Evolutionary conservation across 768 basidiomycete species (phyloP).

Genomic region (Mrakia blollopis): DNA sequence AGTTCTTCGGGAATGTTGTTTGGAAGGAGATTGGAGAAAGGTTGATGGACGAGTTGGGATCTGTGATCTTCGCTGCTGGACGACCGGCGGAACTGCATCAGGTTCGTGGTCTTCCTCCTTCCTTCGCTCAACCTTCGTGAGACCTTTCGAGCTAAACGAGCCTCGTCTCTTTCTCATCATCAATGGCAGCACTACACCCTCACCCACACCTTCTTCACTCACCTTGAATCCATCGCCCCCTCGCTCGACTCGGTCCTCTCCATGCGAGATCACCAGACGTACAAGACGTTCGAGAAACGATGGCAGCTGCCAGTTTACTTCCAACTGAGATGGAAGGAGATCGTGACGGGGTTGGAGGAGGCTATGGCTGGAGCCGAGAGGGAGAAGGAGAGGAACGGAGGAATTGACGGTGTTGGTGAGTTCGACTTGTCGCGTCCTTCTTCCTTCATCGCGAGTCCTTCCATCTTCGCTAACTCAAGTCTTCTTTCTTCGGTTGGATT

Average conservation of each 20-base stretch:
- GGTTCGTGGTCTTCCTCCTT: slow-evolving; percentile 49
- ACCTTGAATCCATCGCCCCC: slow-evolving; percentile 76
- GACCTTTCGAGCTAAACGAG: not conserved
- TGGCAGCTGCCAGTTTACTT: slow-evolving; percentile 98
- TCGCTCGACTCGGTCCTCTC: slow-evolving; percentile 62
- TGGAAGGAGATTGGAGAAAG: slow-evolving; percentile 79
- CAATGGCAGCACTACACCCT: slow-evolving; percentile 75
- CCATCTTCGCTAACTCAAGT: not conserved
- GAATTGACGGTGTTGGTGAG: not conserved
- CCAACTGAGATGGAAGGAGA: slow-evolving; percentile 94
- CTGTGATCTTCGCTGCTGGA: slow-evolving; percentile 81
- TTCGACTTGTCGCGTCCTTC: not conserved
- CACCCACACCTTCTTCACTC: slow-evolving; percentile 72
- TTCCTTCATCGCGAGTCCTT: not conserved
- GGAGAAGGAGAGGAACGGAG: slow-evolving; percentile 8
- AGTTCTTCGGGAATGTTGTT: slow-evolving; percentile 79
- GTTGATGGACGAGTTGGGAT: slow-evolving; percentile 79
- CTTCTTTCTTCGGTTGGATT: too few relatives aligned
- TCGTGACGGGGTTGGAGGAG: slow-evolving; percentile 71
- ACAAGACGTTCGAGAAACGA: slow-evolving; percentile 65
- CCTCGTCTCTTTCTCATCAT: not conserved
- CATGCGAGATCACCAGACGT: slow-evolving; percentile 69
- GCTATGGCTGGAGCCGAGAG: slow-evolving; percentile 46
- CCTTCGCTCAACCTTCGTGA: not conserved
- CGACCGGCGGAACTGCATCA: slow-evolving; percentile 83